Base-by-base conservation (phyloP, 768 basidiomycete genomes). In the Leccinum fibrillosum region DNA sequence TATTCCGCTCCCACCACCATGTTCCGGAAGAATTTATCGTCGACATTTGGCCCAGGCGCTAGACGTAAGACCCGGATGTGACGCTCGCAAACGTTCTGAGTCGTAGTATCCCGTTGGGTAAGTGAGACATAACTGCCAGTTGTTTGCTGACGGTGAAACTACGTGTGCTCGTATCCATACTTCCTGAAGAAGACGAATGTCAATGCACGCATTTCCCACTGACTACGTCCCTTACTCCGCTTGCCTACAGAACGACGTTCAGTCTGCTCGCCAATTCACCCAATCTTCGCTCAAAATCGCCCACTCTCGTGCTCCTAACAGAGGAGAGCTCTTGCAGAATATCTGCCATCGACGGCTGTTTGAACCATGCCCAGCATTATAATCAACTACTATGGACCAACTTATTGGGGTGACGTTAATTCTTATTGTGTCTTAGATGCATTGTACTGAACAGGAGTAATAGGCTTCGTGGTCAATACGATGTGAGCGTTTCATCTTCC, bases 391-490 rank as follows among this genome's bases (percentile, higher is more conserved):
- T 42, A 42, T 42, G 39, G 39, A 5, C 39, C 39, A 17, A 10
- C n/a, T 9, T 60, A 59, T 39, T 62, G 61, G 61, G 58, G 49
- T 49, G 25, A 49, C 13, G 49, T 30, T 9, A 4, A 30, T 7
- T 13, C 5, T 49, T 28, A 11, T 19, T 9, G 12, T 15, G 1
- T 49, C 11, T 19, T 6, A 19, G 10, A 49, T 19, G 49, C 19
- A 19, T 15, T 11, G 12, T 52, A 4, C 30, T 54, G n/a, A 61
- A 50, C 12, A 3, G 10, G 49, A 39, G 13, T 13, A 23, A 48
- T 45, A 60, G 59, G 58, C 48, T 59, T 50, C n/a, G 58, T 59
- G 25, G 23, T 53, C n/a, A 12, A 52, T 30, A 62, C 61, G 12
- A 55, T 50, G 54, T 62, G 35, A 30, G 57, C 25, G 19, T 17